These are phyloP conservation scores for Vanrija humicola DNA, from an alignment of 1,284 basidiomycete genomes.

Conservation along the genomic window DNA sequence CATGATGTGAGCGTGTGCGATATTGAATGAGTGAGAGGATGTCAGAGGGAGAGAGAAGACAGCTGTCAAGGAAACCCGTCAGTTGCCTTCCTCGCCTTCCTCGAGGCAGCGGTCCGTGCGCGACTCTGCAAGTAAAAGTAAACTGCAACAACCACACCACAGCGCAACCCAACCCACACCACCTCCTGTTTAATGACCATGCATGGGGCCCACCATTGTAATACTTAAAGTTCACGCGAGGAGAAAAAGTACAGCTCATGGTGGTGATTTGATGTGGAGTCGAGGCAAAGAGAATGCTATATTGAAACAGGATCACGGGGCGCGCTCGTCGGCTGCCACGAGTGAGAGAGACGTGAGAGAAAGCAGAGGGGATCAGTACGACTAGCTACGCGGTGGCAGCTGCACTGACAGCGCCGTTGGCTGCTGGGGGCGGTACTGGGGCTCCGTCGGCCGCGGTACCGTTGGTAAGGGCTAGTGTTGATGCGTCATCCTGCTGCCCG, in stretches of 20 bases:
- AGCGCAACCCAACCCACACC: no score
- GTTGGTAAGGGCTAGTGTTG: neutral
- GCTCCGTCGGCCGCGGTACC: neutral
- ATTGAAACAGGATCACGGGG: conserved; percentile 1
- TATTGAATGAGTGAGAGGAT: neutral
- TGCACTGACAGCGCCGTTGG: neutral
- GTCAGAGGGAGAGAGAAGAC: neutral
- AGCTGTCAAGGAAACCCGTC: neutral
- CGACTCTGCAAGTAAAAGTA: no score
- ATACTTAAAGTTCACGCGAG: neutral
- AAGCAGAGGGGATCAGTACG: neutral
- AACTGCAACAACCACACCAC: no score
- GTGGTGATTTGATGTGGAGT: neutral
- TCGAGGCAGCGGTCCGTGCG: no score
- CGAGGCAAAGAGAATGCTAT: neutral
- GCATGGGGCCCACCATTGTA: neutral
- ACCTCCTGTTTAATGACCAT: no score
- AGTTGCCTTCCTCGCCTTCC: no score
- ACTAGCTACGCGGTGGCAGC: neutral
- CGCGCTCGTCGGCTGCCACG: neutral
- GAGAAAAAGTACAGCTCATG: conserved; percentile 2
- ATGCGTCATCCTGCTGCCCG: neutral
- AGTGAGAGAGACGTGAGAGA: conserved; percentile 1
- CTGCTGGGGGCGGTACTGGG: neutral
- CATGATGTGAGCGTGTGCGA: neutral